phyloP scores from a whole-genome alignment of 1,284 basidiomycete species.

The Naganishia albida region DNA sequence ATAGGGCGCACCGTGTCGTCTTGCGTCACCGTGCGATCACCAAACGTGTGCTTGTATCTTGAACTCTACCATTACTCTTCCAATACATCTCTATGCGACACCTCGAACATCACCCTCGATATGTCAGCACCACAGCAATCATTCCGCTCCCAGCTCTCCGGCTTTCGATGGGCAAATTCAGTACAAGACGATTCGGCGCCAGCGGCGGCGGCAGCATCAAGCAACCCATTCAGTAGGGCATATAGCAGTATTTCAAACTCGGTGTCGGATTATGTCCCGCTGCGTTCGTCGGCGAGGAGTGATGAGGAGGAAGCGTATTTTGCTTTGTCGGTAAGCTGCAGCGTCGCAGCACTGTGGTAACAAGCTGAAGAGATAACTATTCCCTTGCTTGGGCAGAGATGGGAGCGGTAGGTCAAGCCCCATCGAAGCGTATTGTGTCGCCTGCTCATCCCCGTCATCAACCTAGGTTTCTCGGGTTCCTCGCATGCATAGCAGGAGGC shows the following conservation, averaged over 20 bases:
- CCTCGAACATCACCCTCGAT: too few relatives aligned
- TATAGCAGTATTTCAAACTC: constrained; percentile 59
- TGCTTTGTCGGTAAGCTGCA: constrained; percentile 73
- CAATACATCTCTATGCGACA: too few relatives aligned
- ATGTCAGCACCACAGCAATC: constrained; percentile 32
- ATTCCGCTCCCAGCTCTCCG: constrained; percentile 52
- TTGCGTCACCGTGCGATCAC: not conserved
- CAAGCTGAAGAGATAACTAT: constrained; percentile 35
- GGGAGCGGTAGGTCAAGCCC: not conserved
- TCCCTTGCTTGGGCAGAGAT: not conserved
- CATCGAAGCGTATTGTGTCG: not conserved
- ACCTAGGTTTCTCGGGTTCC: constrained; percentile 83
- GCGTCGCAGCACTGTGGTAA: constrained; percentile 25
- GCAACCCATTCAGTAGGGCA: constrained; percentile 57
- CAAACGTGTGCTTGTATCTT: not conserved
- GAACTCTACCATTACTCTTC: not conserved
- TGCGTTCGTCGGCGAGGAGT: constrained; percentile 75
- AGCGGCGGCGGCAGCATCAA: constrained; percentile 49
- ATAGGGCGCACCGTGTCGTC: not conserved
- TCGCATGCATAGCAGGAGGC: constrained; percentile 84
- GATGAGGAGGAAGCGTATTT: constrained; percentile 98
- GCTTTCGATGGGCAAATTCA: constrained; percentile 82
- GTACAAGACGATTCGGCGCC: constrained; percentile 69
- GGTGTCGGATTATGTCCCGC: constrained; percentile 75
- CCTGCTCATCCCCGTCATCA: too few relatives aligned